These are phyloP conservation scores for Colletotrichum cordylinicola DNA, from an alignment of 2,329 filamentous ascomycete species.

Conservation along the genomic window DNA sequence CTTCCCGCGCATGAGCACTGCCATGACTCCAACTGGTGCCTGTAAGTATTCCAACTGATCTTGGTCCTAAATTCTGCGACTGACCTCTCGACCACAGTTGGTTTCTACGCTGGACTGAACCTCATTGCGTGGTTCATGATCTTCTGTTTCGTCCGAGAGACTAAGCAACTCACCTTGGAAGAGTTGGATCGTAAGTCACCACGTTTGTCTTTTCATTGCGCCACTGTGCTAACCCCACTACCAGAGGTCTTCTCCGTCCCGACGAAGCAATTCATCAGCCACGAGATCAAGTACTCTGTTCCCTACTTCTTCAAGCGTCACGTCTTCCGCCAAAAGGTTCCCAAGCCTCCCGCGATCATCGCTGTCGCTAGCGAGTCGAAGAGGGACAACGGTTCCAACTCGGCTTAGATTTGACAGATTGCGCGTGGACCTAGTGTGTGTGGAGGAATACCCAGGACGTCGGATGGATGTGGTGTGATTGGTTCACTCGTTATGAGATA, in stretches of 20 bases:
- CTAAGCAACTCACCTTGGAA: constrained; percentile 41
- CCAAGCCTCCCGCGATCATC: background rate
- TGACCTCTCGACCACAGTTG: constrained; percentile 38
- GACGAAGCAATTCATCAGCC: constrained; percentile 32
- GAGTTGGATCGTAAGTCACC: constrained; percentile 2
- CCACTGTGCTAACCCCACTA: background rate
- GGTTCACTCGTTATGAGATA: background rate
- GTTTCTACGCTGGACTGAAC: constrained; percentile 61
- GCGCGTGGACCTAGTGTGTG: background rate
- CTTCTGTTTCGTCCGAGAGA: constrained; percentile 63
- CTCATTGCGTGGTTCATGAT: constrained; percentile 57
- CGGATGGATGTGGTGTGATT: background rate
- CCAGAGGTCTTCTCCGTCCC: constrained; percentile 39
- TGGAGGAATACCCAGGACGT: background rate
- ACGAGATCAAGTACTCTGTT: constrained; percentile 35
- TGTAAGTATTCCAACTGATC: constrained; percentile 30
- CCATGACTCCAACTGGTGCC: constrained; percentile 35
- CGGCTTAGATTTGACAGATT: background rate
- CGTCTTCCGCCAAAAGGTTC: constrained; percentile 27
- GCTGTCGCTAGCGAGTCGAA: background rate
- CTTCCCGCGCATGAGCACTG: constrained; percentile 60
- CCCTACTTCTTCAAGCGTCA: constrained; percentile 36
- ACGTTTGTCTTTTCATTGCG: background rate
- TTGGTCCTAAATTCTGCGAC: background rate
- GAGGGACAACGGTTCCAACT: background rate